Evolutionary conservation across 352 stramenopile genomes (phyloP).

Genomic region (Pythium sp.): DNA sequence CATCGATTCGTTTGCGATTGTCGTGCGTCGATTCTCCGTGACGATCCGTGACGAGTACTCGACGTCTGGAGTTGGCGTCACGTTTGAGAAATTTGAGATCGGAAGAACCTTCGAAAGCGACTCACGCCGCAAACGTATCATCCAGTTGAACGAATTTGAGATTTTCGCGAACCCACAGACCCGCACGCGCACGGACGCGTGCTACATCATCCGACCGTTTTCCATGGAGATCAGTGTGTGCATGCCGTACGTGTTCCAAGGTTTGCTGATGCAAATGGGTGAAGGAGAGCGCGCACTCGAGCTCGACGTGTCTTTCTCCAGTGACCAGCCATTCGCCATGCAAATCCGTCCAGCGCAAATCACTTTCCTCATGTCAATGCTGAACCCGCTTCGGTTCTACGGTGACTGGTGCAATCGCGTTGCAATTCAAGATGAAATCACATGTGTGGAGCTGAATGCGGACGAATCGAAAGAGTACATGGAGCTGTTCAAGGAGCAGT

Average conservation of each 20-base stretch:
- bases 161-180: slow-evolving; percentile 61
- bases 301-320: slow-evolving; percentile 48
- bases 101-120: slow-evolving; percentile 29
- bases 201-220: slow-evolving; percentile 49
- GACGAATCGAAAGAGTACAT: slow-evolving; percentile 59
- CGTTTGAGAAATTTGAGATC: slow-evolving; percentile 63
- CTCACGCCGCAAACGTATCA: slow-evolving; percentile 36
- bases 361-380: slow-evolving; percentile 50
- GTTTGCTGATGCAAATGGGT: slow-evolving; percentile 49
- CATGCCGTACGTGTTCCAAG: slow-evolving; percentile 70
- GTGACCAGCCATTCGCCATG: slow-evolving; percentile 31
- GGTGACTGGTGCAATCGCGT: slow-evolving; percentile 68
- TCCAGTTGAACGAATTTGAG: slow-evolving; percentile 62
- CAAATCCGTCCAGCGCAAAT: slow-evolving; percentile 69
- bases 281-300: slow-evolving; percentile 39
- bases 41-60: slow-evolving; percentile 65
- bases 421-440: slow-evolving; percentile 54
- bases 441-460: slow-evolving; percentile 50
- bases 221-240: slow-evolving; percentile 53
- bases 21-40: slow-evolving; percentile 44
- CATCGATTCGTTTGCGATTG: slow-evolving; percentile 69
- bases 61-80: slow-evolving; percentile 45
- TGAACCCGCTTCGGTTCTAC: slow-evolving; percentile 58
- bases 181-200: slow-evolving; percentile 28
- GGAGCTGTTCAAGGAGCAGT: slow-evolving; percentile 52